Evolutionary conservation across 2,329 filamentous ascomycete species (phyloP).

Genomic region (Shiraia bambusicola): DNA sequence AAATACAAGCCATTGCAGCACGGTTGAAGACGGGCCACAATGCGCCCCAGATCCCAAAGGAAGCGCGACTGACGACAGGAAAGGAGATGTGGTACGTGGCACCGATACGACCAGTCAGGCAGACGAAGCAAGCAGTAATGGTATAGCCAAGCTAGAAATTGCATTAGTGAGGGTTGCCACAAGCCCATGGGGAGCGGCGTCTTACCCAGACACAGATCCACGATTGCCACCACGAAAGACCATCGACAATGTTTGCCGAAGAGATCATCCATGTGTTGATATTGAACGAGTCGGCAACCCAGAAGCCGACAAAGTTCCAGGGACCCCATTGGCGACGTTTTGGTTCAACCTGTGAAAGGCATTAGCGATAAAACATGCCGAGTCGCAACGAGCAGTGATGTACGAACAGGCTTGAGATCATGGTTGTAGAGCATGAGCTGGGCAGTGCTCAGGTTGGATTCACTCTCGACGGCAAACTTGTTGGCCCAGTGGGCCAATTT

Average conservation of each 20-base stretch:
- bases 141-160: conserved; percentile 65
- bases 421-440: conserved; percentile 88
- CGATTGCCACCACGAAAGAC: conserved; percentile 88
- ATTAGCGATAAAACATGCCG: conserved; percentile 4
- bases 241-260: conserved; percentile 74
- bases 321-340: conserved; percentile 78
- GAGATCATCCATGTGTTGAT: conserved; percentile 91
- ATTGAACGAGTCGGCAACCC: conserved; percentile 60
- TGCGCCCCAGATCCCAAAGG: conserved; percentile 86
- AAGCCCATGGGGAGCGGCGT: background rate
- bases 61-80: conserved; percentile 74
- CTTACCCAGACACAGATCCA: conserved; percentile 69
- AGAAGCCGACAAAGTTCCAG: conserved; percentile 88
- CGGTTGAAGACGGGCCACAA: conserved; percentile 89
- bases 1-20: conserved; percentile 83
- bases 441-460: conserved; percentile 73
- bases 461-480: conserved; percentile 71
- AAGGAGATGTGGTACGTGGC: conserved; percentile 88
- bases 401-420: conserved; percentile 64
- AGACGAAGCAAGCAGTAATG: conserved; percentile 70
- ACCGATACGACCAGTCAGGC: conserved; percentile 77
- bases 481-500: conserved; percentile 45
- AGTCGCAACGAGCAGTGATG: background rate
- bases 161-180: conserved; percentile 3
- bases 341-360: conserved; percentile 61